Conservation (phyloP, 345 rosid genomes). For the Firmiana major region DNA sequence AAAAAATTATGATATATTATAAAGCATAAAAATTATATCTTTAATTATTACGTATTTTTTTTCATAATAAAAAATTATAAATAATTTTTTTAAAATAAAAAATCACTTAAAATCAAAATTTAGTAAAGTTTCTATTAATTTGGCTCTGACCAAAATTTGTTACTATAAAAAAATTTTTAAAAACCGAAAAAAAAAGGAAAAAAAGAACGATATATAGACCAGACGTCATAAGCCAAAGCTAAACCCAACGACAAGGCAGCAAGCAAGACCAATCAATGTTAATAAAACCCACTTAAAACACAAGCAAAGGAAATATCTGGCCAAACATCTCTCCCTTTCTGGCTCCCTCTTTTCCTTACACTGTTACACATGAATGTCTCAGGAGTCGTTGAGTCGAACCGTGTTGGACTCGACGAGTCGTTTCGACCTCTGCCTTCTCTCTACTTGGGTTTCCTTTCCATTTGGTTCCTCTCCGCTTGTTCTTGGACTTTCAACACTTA, state of each 20-base stretch:
- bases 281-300: not conserved
- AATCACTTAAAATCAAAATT: too few species aligned
- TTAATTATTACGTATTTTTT: too few species aligned
- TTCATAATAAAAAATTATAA: too few species aligned
- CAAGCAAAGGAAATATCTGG: not conserved
- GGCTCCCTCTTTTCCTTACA: not conserved
- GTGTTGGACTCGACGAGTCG: slow-evolving; percentile 46
- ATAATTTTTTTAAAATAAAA: too few species aligned
- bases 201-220: not conserved
- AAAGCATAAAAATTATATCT: too few species aligned
- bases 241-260: not conserved
- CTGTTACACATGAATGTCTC: slow-evolving; percentile 1
- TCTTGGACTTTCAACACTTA: slow-evolving; percentile 86
- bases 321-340: not conserved
- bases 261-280: not conserved
- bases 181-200: not conserved
- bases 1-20: too few species aligned
- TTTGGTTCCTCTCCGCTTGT: slow-evolving; percentile 81
- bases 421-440: slow-evolving; percentile 72
- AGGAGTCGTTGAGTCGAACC: not conserved
- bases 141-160: not conserved
- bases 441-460: slow-evolving; percentile 55
- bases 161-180: too few species aligned
- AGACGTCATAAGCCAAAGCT: not conserved
- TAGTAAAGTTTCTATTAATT: too few species aligned